Conservation (phyloP, 2,329 filamentous ascomycete genomes). For the Ceratocystis papillata region DNA sequence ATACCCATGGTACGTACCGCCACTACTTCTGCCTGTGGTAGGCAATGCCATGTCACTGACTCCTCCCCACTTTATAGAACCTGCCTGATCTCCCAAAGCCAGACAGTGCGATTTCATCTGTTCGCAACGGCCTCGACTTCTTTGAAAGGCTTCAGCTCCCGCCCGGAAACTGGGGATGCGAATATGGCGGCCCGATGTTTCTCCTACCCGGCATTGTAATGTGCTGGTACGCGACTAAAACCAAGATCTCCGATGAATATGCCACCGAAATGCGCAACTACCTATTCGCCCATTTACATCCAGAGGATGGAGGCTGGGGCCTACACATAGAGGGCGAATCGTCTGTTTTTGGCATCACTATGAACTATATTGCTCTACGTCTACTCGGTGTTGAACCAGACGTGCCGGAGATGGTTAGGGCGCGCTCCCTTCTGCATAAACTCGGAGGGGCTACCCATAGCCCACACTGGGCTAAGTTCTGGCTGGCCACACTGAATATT, state of each 20-base stretch:
- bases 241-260: constrained; percentile 67
- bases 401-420: constrained; percentile 74
- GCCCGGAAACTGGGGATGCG: constrained; percentile 89
- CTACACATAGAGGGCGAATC: constrained; percentile 90
- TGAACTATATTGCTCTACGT: constrained; percentile 78
- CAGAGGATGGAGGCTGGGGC: constrained; percentile 91
- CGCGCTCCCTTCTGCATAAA: constrained; percentile 68
- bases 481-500: constrained; percentile 75
- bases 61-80: constrained; percentile 41
- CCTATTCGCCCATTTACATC: constrained; percentile 71
- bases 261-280: constrained; percentile 88
- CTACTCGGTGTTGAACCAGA: constrained; percentile 75
- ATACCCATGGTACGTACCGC: constrained; percentile 54
- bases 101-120: constrained; percentile 63
- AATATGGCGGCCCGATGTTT: constrained; percentile 97
- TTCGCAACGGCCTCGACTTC: constrained; percentile 73
- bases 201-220: constrained; percentile 76
- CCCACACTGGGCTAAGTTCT: constrained; percentile 97
- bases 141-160: constrained; percentile 82
- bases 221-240: constrained; percentile 80
- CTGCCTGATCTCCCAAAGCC: constrained; percentile 61
- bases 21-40: neutral
- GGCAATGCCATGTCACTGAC: constrained; percentile 9
- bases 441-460: constrained; percentile 73
- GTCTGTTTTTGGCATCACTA: constrained; percentile 75